A percentile compares a stretch with the other conserved stretches of the same genome.
phyloP scores from a whole-genome alignment of 1,139 yeast genomes.

The Debaryomyces psychrophilus region DNA sequence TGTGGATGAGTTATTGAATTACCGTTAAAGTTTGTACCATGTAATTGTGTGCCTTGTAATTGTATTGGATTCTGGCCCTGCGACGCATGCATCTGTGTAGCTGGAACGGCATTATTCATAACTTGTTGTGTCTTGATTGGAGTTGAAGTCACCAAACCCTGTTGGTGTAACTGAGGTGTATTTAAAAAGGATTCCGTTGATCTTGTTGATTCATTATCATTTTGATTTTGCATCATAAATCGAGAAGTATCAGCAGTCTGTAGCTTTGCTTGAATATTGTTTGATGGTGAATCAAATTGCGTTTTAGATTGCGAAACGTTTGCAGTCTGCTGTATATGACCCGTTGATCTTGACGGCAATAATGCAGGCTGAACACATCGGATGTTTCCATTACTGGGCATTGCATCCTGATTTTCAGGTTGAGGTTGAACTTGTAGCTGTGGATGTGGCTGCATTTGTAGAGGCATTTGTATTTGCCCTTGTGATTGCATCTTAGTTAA shows the following conservation, averaged over 20 bases:
- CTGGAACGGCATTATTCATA: constrained; percentile 4
- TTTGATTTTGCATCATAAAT: constrained; percentile 1
- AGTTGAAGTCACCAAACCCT: constrained; percentile 20
- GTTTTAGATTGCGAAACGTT: constrained; percentile 6
- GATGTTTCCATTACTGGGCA: neutral
- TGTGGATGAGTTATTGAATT: constrained; percentile 16
- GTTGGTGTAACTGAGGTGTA: constrained; percentile 6
- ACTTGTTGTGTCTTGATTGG: constrained; percentile 16
- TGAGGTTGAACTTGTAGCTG: neutral
- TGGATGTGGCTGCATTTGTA: neutral
- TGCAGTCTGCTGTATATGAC: neutral
- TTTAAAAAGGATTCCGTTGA: neutral
- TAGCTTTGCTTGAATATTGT: neutral
- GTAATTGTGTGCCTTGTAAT: constrained; percentile 1
- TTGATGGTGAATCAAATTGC: constrained; percentile 10
- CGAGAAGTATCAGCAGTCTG: neutral
- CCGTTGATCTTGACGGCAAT: constrained; percentile 1
- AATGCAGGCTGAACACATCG: neutral
- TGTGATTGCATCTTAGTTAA: constrained; percentile 3
- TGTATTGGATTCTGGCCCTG: constrained; percentile 4
- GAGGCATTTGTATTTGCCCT: constrained; percentile 5
- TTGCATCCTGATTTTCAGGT: neutral
- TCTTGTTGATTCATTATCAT: neutral
- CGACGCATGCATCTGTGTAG: neutral
- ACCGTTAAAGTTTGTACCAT: neutral